These are phyloP conservation scores for Hansfordia pulvinata DNA, from an alignment of 2,329 filamentous ascomycete genomes.

Conservation along the genomic window DNA sequence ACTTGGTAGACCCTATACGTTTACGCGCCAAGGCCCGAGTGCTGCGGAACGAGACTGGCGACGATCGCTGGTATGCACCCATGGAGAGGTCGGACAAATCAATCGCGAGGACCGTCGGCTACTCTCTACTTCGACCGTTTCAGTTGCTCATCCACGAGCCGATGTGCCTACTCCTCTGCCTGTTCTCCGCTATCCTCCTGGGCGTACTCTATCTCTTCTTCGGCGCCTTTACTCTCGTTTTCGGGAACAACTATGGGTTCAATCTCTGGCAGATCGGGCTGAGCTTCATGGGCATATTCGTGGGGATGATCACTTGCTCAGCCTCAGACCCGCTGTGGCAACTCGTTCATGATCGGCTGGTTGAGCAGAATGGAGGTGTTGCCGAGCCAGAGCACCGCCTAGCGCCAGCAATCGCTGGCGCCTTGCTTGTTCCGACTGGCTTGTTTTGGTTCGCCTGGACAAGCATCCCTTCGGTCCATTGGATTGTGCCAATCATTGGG, in stretches of 20 bases:
- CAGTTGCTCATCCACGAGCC: constrained; percentile 70
- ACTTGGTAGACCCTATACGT: constrained; percentile 44
- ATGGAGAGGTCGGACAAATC: constrained; percentile 62
- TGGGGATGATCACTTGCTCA: constrained; percentile 55
- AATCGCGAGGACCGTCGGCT: constrained; percentile 44
- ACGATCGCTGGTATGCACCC: constrained; percentile 61
- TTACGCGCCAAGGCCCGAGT: constrained; percentile 58
- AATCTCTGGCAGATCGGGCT: constrained; percentile 69
- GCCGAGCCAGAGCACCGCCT: constrained; percentile 82
- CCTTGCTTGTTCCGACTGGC: constrained; percentile 62
- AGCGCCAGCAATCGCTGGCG: constrained; percentile 62
- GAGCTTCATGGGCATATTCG: constrained; percentile 58
- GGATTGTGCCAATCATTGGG: constrained; percentile 64
- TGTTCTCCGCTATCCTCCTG: constrained; percentile 73
- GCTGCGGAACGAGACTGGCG: constrained; percentile 62
- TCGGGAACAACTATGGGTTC: constrained; percentile 61
- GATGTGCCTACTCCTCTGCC: constrained; percentile 72
- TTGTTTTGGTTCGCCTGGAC: constrained; percentile 89
- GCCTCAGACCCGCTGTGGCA: constrained; percentile 53
- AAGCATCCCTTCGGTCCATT: constrained; percentile 59
- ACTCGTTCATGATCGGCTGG: constrained; percentile 41
- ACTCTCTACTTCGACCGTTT: constrained; percentile 55
- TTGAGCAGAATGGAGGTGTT: constrained; percentile 34
- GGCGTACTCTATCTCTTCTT: constrained; percentile 87
- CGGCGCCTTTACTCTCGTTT: constrained; percentile 74